Conservation (phyloP, 345 rosid species). For the Salix arbutifolia region DNA sequence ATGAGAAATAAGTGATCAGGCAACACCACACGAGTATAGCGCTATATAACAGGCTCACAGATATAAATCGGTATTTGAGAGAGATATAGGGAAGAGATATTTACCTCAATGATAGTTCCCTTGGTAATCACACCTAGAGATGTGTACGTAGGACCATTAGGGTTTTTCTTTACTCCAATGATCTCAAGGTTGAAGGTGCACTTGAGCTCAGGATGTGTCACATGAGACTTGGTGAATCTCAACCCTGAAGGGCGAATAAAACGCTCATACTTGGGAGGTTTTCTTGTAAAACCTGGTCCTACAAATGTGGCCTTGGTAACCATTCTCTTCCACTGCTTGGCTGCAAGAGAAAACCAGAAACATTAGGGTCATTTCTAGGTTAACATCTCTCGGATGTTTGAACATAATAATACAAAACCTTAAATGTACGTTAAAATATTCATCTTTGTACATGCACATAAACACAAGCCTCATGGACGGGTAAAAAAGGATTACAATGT, state of each 20-base stretch:
- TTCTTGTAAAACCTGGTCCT: conserved; percentile 85
- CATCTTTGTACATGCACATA: not conserved
- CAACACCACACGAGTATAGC: not conserved
- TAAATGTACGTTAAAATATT: not conserved
- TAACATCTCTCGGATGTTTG: not conserved
- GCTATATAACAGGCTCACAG: not conserved
- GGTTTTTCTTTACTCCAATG: conserved; percentile 85
- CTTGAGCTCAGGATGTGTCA: conserved; percentile 87
- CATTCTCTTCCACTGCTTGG: conserved; percentile 97
- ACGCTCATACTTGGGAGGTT: conserved; percentile 95
- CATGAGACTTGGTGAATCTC: conserved; percentile 87
- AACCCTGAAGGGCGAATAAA: conserved; percentile 88
- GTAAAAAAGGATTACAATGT: not conserved
- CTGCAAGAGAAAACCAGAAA: conserved; percentile 34
- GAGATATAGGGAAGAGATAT: not conserved
- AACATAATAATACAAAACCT: not conserved
- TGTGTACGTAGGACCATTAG: conserved; percentile 89
- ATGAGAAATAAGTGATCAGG: not conserved
- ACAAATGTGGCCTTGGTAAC: conserved; percentile 88
- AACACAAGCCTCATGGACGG: not conserved
- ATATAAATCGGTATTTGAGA: not conserved
- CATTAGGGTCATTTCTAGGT: not conserved
- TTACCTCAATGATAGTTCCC: conserved; percentile 88
- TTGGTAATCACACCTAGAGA: conserved; percentile 90
- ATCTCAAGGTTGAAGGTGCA: conserved; percentile 86